These are phyloP conservation scores for Scheffersomyces parashehatae DNA, from an alignment of 1,139 yeast species.

Conservation along the genomic window DNA sequence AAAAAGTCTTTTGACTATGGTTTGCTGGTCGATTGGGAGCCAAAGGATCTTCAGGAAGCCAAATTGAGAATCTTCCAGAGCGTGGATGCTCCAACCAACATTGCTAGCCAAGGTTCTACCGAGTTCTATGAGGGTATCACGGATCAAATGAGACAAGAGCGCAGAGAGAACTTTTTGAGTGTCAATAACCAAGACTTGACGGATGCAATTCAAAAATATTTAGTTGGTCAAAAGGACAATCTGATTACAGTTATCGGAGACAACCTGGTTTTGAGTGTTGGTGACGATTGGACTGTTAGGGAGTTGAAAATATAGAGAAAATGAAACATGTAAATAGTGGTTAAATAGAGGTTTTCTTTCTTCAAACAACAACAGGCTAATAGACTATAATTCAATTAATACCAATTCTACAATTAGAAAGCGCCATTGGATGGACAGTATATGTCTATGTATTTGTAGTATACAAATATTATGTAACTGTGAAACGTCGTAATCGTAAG, in stretches of 20 bases:
- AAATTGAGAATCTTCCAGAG: conserved; percentile 88
- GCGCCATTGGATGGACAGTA: no score
- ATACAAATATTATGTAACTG: no score
- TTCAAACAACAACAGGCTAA: no score
- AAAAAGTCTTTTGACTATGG: conserved; percentile 60
- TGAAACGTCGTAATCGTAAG: no score
- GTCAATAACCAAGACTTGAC: conserved; percentile 64
- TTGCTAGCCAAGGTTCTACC: conserved; percentile 72
- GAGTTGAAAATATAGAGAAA: conserved; percentile 9
- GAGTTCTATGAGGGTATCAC: conserved; percentile 69
- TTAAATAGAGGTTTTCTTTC: conserved; percentile 3
- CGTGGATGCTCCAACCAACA: conserved; percentile 86
- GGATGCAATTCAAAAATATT: conserved; percentile 62
- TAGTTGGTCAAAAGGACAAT: conserved; percentile 33
- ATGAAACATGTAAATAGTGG: conserved; percentile 2
- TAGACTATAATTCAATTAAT: no score
- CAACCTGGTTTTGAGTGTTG: conserved; percentile 31
- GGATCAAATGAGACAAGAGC: conserved; percentile 75
- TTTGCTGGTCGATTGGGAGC: conserved; percentile 49
- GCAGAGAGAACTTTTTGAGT: conserved; percentile 73
- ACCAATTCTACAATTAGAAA: no score
- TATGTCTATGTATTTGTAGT: no score
- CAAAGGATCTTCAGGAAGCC: conserved; percentile 79
- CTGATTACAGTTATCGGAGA: conserved; percentile 56
- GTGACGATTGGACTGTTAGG: conserved; percentile 31